Evolutionary conservation across 1,284 basidiomycete species (phyloP).

Genomic region (Trametes hirsuta): DNA sequence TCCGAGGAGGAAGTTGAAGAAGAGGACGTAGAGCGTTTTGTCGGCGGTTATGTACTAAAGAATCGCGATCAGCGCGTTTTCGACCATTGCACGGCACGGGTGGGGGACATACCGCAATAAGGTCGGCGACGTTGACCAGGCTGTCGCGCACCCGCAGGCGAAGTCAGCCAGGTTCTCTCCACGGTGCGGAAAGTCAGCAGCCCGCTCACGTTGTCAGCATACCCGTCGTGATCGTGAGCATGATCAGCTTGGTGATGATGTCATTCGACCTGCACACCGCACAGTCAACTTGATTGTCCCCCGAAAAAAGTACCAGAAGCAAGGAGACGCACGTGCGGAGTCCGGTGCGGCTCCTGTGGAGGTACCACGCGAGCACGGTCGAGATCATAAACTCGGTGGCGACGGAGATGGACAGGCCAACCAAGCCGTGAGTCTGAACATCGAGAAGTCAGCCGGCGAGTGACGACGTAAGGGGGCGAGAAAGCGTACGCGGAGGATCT

Average conservation of each 20-base stretch:
- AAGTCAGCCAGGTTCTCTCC: too few relatives aligned
- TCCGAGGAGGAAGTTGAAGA: slow-evolving; percentile 13
- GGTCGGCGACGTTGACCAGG: background rate
- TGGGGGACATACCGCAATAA: background rate
- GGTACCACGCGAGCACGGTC: slow-evolving; percentile 4
- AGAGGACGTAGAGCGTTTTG: slow-evolving; percentile 1
- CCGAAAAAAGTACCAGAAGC: background rate
- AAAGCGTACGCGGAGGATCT: too few relatives aligned
- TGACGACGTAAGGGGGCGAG: too few relatives aligned
- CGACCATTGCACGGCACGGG: background rate
- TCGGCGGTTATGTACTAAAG: slow-evolving; percentile 7
- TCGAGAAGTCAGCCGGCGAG: background rate
- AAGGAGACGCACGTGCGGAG: background rate
- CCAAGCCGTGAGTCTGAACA: background rate
- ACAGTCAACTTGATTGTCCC: background rate
- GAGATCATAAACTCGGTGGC: slow-evolving; percentile 7
- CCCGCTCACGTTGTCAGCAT: slow-evolving; percentile 1
- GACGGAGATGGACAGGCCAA: slow-evolving; percentile 7
- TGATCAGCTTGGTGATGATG: slow-evolving; percentile 5
- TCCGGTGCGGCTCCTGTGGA: slow-evolving; percentile 4
- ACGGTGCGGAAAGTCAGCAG: background rate
- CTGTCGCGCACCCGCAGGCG: background rate
- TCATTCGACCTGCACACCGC: background rate
- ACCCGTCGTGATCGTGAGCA: slow-evolving; percentile 8
- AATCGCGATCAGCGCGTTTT: background rate